A percentile compares a stretch with the other conserved stretches of the same genome.
These are phyloP conservation scores for Mycena vitilis DNA, from an alignment of 768 basidiomycete species.

Conservation along the genomic window DNA sequence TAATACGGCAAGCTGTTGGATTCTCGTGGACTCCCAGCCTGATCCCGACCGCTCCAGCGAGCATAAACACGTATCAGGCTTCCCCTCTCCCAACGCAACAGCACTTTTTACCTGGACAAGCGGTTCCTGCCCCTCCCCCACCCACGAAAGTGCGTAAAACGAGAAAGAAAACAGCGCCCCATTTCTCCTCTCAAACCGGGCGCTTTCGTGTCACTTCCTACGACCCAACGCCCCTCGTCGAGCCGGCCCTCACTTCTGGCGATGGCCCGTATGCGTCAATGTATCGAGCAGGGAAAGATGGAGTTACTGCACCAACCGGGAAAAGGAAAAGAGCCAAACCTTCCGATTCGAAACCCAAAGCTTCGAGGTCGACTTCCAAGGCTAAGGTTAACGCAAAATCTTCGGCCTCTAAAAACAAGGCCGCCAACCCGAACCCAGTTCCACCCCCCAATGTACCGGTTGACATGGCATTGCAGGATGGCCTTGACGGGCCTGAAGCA, in stretches of 20 bases:
- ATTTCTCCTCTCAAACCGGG: constrained; percentile 51
- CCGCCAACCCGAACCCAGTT: constrained; percentile 2
- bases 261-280: constrained; percentile 54
- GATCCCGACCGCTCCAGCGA: constrained; percentile 43
- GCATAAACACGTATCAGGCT: constrained; percentile 58
- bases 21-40: constrained; percentile 52
- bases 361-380: constrained; percentile 36
- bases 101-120: constrained; percentile 69
- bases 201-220: constrained; percentile 60
- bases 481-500: constrained; percentile 20
- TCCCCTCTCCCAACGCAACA: constrained; percentile 37
- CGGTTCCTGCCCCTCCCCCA: constrained; percentile 39
- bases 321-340: constrained; percentile 23
- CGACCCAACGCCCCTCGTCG: constrained; percentile 47
- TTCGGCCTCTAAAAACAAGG: constrained; percentile 20
- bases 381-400: constrained; percentile 31
- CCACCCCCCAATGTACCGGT: constrained; percentile 30
- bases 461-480: constrained; percentile 16
- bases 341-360: constrained; percentile 26
- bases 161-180: constrained; percentile 50
- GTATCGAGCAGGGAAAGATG: constrained; percentile 45
- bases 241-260: constrained; percentile 50
- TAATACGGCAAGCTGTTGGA: constrained; percentile 70
- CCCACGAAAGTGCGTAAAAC: constrained; percentile 41
- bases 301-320: background rate